These are phyloP conservation scores for Phytophthora multivora DNA, from an alignment of 352 stramenopile species.

Conservation along the genomic window DNA sequence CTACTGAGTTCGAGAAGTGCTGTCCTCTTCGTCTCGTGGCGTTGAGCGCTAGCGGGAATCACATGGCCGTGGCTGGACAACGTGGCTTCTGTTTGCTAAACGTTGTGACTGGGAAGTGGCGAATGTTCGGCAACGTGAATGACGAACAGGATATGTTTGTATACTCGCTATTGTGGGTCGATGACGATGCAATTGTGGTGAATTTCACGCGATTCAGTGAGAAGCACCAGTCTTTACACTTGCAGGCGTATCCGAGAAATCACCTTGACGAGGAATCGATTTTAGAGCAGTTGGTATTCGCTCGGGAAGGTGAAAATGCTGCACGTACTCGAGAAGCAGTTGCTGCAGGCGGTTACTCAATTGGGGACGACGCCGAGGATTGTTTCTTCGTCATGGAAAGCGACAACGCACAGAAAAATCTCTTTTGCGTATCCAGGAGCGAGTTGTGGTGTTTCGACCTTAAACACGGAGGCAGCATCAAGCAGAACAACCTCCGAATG, in stretches of 20 bases:
- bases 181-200: slow-evolving; percentile 67
- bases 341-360: slow-evolving; percentile 2
- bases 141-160: slow-evolving; percentile 81
- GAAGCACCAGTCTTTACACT: slow-evolving; percentile 54
- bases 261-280: slow-evolving; percentile 74
- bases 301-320: slow-evolving; percentile 30
- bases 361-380: slow-evolving; percentile 27
- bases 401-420: slow-evolving; percentile 47
- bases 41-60: slow-evolving; percentile 55
- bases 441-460: slow-evolving; percentile 69
- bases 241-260: slow-evolving; percentile 77
- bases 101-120: slow-evolving; percentile 70
- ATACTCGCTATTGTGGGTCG: slow-evolving; percentile 66
- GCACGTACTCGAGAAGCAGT: slow-evolving; percentile 12
- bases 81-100: slow-evolving; percentile 80
- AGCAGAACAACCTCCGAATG: slow-evolving; percentile 45
- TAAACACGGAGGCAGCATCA: slow-evolving; percentile 44
- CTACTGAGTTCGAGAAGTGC: slow-evolving; percentile 65
- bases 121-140: slow-evolving; percentile 85
- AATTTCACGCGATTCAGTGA: slow-evolving; percentile 68
- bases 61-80: slow-evolving; percentile 74
- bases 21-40: slow-evolving; percentile 67
- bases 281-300: slow-evolving; percentile 52
- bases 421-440: slow-evolving; percentile 63
- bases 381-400: slow-evolving; percentile 65